Evolutionary conservation across 2,329 filamentous ascomycete genomes (phyloP).

Genomic region (Trichoderma breve): DNA sequence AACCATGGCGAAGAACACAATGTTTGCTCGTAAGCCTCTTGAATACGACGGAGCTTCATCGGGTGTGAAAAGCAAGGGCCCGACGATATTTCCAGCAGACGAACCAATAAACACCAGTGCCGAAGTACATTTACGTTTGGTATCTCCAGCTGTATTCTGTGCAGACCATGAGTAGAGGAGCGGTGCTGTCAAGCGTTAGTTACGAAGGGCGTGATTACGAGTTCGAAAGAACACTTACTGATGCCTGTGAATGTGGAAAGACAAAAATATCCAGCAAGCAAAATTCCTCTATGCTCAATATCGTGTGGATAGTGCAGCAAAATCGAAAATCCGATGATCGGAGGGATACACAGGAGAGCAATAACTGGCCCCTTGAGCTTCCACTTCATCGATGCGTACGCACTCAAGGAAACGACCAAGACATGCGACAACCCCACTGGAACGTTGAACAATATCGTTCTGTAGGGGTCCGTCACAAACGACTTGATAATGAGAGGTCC

Average conservation of each 20-base stretch:
- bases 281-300: conserved; percentile 43
- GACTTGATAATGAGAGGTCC: conserved; percentile 59
- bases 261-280: conserved; percentile 57
- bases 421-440: conserved; percentile 60
- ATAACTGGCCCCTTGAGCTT: conserved; percentile 59
- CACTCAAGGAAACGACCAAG: conserved; percentile 55
- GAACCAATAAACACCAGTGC: conserved; percentile 64
- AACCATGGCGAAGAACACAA: conserved; percentile 61
- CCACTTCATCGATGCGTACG: conserved; percentile 52
- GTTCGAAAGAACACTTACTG: conserved; percentile 34
- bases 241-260: conserved; percentile 55
- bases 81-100: conserved; percentile 64
- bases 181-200: conserved; percentile 40
- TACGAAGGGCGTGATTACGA: not conserved
- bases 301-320: conserved; percentile 50
- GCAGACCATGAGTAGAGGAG: conserved; percentile 61
- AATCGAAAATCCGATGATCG: conserved; percentile 56
- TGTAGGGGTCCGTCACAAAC: conserved; percentile 56
- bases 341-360: conserved; percentile 53
- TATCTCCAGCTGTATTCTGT: conserved; percentile 66
- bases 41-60: conserved; percentile 41
- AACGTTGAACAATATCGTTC: conserved; percentile 60
- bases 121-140: conserved; percentile 66
- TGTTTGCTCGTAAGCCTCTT: conserved; percentile 57
- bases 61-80: conserved; percentile 62